A percentile compares a stretch with the other conserved stretches of the same genome.
These are phyloP conservation scores for Suillus placidus DNA, from an alignment of 768 basidiomycete genomes.

Conservation along the genomic window DNA sequence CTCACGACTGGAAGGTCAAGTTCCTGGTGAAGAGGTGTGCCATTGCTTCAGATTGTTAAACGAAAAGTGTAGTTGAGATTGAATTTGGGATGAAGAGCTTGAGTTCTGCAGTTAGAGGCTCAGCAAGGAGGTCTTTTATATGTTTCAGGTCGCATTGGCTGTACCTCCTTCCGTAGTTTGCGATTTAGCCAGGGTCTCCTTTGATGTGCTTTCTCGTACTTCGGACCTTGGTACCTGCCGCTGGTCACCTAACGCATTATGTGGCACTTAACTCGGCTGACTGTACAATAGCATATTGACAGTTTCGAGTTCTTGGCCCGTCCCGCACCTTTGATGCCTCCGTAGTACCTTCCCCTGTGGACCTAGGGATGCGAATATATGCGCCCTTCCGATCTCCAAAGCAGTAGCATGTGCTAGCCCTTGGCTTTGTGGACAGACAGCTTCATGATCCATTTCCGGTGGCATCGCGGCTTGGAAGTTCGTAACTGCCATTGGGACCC, in stretches of 20 bases:
- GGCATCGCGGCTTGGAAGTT: too few species aligned
- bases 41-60: neutral
- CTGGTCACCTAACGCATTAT: neutral
- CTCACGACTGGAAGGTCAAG: neutral
- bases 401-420: neutral
- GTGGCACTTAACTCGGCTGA: neutral
- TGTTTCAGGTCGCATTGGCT: neutral
- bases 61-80: neutral
- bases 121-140: neutral
- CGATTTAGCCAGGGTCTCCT: neutral
- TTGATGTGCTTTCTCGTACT: too few species aligned
- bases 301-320: neutral
- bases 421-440: neutral
- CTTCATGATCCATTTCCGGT: too few species aligned
- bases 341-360: neutral
- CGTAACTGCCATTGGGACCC: too few species aligned
- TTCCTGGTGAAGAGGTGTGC: neutral
- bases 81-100: neutral
- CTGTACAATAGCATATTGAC: neutral
- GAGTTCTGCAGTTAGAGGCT: neutral
- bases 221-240: neutral
- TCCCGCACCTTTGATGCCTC: neutral
- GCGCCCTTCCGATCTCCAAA: neutral
- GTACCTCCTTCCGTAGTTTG: neutral
- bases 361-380: neutral